Evolutionary conservation across 192 early-diverging fungal species (phyloP).

Genomic region (Powellomyces hirtus): DNA sequence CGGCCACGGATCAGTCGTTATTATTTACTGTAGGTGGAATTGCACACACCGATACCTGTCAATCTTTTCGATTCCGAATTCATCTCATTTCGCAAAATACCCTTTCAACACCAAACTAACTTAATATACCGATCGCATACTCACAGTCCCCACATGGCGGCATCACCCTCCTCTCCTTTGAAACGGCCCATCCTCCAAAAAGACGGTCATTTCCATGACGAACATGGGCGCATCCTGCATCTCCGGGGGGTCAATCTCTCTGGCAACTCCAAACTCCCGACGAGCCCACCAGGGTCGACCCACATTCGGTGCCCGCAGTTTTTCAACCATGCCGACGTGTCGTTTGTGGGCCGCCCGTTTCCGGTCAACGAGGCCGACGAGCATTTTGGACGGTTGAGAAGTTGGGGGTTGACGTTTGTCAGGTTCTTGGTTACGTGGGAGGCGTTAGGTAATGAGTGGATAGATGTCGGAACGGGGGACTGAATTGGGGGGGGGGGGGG

Average conservation of each 20-base stretch:
- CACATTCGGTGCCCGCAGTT: slow-evolving; percentile 60
- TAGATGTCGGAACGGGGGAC: too few relatives aligned
- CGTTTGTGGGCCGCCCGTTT: slow-evolving; percentile 77
- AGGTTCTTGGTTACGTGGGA: slow-evolving; percentile 81
- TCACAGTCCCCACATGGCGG: too few relatives aligned
- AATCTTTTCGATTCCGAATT: too few relatives aligned
- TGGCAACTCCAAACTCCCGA: slow-evolving; percentile 75
- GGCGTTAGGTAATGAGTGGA: slow-evolving; percentile 42
- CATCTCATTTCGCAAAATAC: too few relatives aligned
- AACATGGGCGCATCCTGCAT: slow-evolving; percentile 34
- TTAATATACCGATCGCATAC: too few relatives aligned
- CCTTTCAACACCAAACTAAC: too few relatives aligned
- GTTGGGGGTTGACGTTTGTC: slow-evolving; percentile 82
- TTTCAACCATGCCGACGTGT: slow-evolving; percentile 70
- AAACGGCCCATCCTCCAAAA: background rate
- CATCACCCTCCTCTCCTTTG: too few relatives aligned
- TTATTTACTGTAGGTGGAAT: too few relatives aligned
- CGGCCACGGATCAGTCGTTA: too few relatives aligned
- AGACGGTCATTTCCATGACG: slow-evolving; percentile 33
- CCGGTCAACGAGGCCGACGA: slow-evolving; percentile 69
- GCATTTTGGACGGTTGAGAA: slow-evolving; percentile 68
- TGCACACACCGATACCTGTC: too few relatives aligned
- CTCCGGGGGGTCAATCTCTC: slow-evolving; percentile 76
- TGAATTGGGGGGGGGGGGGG: too few relatives aligned
- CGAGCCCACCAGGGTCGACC: slow-evolving; percentile 61